Evolutionary conservation across 371 early-diverging fungal genomes (phyloP).

Genomic region (Circinella umbellata): DNA sequence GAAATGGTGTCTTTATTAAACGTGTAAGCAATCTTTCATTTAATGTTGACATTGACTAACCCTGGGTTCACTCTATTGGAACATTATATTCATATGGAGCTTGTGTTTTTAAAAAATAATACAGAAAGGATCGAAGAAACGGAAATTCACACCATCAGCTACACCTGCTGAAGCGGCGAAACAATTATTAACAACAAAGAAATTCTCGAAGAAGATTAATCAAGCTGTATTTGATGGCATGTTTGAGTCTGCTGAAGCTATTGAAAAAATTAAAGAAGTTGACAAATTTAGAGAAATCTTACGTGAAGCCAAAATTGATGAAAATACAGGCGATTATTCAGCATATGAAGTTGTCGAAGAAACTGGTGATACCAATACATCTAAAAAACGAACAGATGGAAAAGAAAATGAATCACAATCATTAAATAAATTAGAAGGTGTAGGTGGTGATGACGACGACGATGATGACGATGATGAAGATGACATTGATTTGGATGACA

Average conservation of each 20-base stretch:
- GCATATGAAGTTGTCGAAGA: conserved; percentile 54
- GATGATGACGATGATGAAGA: conserved; percentile 57
- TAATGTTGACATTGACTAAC: no score
- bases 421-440: conserved; percentile 11
- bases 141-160: conserved; percentile 36
- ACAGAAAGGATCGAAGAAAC: conserved; percentile 40
- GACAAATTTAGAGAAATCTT: conserved; percentile 28
- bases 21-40: conserved; percentile 17
- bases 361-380: conserved; percentile 35
- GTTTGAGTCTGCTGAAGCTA: conserved; percentile 62
- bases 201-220: conserved; percentile 91
- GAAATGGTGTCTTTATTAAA: conserved; percentile 52
- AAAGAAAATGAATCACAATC: conserved; percentile 20
- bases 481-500: conserved; percentile 46
- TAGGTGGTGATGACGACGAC: conserved; percentile 47
- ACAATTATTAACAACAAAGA: conserved; percentile 64
- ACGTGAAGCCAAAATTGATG: conserved; percentile 7
- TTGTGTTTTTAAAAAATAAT: neutral
- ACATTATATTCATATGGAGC: no score
- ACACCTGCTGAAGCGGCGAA: conserved; percentile 82
- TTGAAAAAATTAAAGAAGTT: conserved; percentile 49
- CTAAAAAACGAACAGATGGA: conserved; percentile 24
- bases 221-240: conserved; percentile 81
- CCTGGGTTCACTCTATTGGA: no score
- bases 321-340: conserved; percentile 32